Conservation (phyloP, 1,284 basidiomycete species). For the Ceratobasidium sp. region DNA sequence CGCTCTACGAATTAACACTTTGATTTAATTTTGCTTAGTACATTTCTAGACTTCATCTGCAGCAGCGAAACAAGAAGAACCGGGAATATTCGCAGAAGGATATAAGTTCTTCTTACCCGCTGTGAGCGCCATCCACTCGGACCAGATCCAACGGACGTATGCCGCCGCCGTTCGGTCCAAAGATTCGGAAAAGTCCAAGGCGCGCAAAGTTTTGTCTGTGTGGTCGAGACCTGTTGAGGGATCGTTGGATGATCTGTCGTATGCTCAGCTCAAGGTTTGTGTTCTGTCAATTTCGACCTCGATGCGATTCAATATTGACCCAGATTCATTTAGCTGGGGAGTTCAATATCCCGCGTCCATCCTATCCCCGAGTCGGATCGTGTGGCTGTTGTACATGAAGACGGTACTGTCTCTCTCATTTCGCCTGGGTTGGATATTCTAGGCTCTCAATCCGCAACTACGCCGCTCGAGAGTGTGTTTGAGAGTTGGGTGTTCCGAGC, state of each 20-base stretch:
- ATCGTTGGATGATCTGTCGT: not conserved
- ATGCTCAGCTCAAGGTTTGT: constrained; percentile 31
- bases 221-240: constrained; percentile 20
- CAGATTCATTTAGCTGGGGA: constrained; percentile 8
- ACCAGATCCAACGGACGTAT: constrained; percentile 31
- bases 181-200: constrained; percentile 3
- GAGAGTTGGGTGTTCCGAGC: constrained; percentile 27
- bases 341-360: constrained; percentile 30
- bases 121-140: constrained; percentile 26
- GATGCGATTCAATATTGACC: no score
- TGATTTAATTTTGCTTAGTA: not conserved
- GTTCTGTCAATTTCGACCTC: not conserved
- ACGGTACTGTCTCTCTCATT: constrained; percentile 21
- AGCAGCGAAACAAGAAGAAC: not conserved
- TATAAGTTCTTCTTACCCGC: constrained; percentile 4
- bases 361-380: not conserved
- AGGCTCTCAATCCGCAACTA: not conserved
- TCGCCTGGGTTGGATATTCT: constrained; percentile 2
- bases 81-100: not conserved
- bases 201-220: constrained; percentile 2
- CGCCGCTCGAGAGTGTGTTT: not conserved
- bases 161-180: constrained; percentile 8
- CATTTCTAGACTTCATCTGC: not conserved
- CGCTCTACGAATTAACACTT: not conserved
- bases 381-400: constrained; percentile 23